Conservation (phyloP, 169 alveolate genomes). For the Cryptosporidium tyzzeri region DNA sequence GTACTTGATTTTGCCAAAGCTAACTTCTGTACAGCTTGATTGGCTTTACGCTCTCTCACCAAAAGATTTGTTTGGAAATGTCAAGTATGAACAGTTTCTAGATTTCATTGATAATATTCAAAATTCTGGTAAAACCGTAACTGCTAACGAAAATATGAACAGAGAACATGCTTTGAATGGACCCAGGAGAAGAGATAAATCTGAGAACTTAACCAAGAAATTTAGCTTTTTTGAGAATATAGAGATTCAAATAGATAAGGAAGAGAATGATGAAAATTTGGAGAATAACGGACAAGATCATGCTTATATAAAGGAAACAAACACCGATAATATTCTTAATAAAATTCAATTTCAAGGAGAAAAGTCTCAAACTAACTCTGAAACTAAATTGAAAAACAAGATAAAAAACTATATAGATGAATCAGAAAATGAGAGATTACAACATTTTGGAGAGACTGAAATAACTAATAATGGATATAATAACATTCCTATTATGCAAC, state of each 20-base stretch:
- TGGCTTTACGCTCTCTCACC: conserved; percentile 70
- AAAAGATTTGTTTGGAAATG: conserved; percentile 62
- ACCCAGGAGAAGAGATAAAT: background rate
- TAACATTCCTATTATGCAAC: background rate
- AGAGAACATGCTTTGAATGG: background rate
- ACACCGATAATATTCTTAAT: background rate
- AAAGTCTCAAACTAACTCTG: background rate
- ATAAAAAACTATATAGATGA: background rate
- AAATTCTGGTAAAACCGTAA: background rate
- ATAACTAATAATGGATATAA: background rate
- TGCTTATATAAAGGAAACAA: background rate
- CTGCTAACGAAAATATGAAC: too few species aligned
- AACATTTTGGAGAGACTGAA: background rate
- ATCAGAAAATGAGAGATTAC: background rate
- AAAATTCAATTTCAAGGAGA: background rate
- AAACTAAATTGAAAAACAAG: background rate
- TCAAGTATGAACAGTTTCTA: conserved; percentile 48
- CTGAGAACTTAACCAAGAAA: background rate
- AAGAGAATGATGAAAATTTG: too few species aligned
- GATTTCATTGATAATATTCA: conserved; percentile 39
- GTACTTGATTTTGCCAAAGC: conserved; percentile 48
- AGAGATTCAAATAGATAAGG: background rate
- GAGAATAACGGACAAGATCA: background rate
- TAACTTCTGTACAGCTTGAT: conserved; percentile 61
- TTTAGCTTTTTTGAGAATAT: background rate